A percentile compares a stretch with the other conserved stretches of the same genome.
Evolutionary conservation across 2,329 filamentous ascomycete genomes (phyloP).

Genomic region (Onygena corvina): DNA sequence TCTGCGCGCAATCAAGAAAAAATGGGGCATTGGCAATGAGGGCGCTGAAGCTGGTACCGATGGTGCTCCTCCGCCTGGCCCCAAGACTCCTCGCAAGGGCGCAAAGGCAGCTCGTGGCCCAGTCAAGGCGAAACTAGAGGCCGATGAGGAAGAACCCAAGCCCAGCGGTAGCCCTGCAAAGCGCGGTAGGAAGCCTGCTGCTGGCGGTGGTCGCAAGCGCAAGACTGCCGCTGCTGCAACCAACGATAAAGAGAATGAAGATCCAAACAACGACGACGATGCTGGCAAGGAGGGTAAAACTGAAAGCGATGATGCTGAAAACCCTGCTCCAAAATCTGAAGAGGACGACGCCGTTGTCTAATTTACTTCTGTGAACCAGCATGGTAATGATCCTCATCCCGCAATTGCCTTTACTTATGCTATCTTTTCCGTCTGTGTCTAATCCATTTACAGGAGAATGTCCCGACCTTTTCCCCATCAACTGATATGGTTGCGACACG

Average conservation of each 20-base stretch:
- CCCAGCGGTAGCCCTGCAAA: conserved; percentile 6
- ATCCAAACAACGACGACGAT: not conserved
- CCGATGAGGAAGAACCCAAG: conserved; percentile 8
- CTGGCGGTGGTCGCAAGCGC: conserved; percentile 9
- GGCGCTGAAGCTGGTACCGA: not conserved
- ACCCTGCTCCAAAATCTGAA: not conserved
- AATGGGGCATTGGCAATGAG: conserved; percentile 12
- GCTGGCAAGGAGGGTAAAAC: not conserved
- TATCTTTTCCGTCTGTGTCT: too few relatives aligned
- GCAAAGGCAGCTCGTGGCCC: conserved; percentile 17
- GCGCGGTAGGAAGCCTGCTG: conserved; percentile 9
- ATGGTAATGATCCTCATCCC: too few relatives aligned
- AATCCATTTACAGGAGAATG: too few relatives aligned
- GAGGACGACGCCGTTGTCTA: not conserved
- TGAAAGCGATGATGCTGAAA: not conserved
- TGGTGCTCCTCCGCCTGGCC: not conserved
- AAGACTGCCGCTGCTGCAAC: conserved; percentile 2
- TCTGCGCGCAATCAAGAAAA: conserved; percentile 20
- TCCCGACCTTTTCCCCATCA: too few relatives aligned
- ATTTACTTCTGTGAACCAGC: not conserved
- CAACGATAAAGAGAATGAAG: conserved; percentile 1
- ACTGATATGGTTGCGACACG: too few relatives aligned
- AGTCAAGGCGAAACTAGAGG: conserved; percentile 14
- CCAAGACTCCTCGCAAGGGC: conserved; percentile 15
- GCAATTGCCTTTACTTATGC: too few relatives aligned